Conservation (phyloP, 257 asterid genomes). For the Solanum acaule region DNA sequence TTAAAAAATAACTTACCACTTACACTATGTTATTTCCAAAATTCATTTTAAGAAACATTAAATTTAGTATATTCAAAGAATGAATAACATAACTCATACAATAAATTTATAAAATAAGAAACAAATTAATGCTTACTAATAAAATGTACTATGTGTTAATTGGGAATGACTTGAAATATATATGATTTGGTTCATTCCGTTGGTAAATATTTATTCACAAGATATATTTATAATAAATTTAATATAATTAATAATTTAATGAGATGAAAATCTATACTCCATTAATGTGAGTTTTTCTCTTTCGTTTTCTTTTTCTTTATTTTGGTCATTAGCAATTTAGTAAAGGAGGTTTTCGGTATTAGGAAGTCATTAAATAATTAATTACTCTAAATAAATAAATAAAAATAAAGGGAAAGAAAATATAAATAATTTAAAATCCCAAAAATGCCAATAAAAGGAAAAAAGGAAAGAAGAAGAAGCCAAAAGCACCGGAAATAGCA, state of each 20-base stretch:
- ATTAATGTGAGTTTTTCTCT: background rate
- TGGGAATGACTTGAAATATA: background rate
- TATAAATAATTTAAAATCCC: background rate
- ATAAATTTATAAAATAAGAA: background rate
- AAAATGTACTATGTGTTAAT: background rate
- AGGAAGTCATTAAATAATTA: background rate
- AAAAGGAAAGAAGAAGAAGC: background rate
- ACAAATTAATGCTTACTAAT: slow-evolving; percentile 14
- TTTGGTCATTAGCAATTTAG: background rate
- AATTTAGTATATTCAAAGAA: too few species aligned
- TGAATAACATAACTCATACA: background rate
- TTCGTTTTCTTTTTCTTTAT: background rate
- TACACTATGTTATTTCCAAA: background rate
- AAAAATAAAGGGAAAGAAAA: background rate
- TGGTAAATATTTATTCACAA: background rate
- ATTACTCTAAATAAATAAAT: background rate
- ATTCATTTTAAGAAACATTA: too few species aligned
- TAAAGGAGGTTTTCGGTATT: background rate
- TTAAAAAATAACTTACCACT: background rate
- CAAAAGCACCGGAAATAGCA: background rate
- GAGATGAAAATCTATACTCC: background rate
- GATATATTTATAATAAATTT: background rate
- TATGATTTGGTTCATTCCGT: background rate
- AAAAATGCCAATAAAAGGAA: background rate
- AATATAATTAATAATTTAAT: background rate